Conservation (phyloP, 768 basidiomycete genomes). For the Boletus huronensis region DNA sequence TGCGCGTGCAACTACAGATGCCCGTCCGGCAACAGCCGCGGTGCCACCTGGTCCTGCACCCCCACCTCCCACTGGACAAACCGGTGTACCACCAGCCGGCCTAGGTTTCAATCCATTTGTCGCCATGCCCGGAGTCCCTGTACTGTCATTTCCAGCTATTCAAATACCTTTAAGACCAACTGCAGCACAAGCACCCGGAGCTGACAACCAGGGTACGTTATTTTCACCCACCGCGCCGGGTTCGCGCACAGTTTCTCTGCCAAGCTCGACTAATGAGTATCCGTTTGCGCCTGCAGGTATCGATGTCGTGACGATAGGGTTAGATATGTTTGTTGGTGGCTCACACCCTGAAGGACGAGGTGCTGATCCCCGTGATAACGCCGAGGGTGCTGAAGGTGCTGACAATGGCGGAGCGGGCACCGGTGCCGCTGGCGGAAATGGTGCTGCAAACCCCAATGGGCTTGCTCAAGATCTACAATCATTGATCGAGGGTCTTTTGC, state of each 20-base stretch:
- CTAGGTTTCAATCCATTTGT: slow-evolving; percentile 20
- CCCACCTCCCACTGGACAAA: slow-evolving; percentile 3
- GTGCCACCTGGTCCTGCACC: slow-evolving; percentile 1
- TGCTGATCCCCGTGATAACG: slow-evolving; percentile 8
- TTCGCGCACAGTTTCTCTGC: slow-evolving; percentile 14
- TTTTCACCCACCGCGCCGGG: background rate
- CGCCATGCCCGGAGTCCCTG: slow-evolving; percentile 21
- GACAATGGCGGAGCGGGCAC: background rate
- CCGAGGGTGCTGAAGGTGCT: slow-evolving; percentile 1
- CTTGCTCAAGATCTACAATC: slow-evolving; percentile 24
- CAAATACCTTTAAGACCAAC: slow-evolving; percentile 22
- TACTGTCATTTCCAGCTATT: slow-evolving; percentile 27
- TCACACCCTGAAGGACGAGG: slow-evolving; percentile 11
- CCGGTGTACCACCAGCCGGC: slow-evolving; percentile 1
- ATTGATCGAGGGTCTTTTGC: slow-evolving; percentile 26
- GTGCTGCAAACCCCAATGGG: slow-evolving; percentile 15
- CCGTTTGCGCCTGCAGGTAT: slow-evolving; percentile 9
- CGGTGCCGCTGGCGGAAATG: slow-evolving; percentile 18
- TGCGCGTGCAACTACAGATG: background rate
- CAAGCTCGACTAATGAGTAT: slow-evolving; percentile 19
- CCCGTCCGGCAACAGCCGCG: background rate
- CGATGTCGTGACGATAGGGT: slow-evolving; percentile 37
- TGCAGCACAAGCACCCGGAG: slow-evolving; percentile 9
- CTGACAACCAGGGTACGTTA: slow-evolving; percentile 18
- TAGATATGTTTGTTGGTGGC: slow-evolving; percentile 37